Percentiles rank a stretch among this genome's conserved stretches.
phyloP scores from a whole-genome alignment of 2,329 filamentous ascomycete genomes.

The Diaporthe longicolla region DNA sequence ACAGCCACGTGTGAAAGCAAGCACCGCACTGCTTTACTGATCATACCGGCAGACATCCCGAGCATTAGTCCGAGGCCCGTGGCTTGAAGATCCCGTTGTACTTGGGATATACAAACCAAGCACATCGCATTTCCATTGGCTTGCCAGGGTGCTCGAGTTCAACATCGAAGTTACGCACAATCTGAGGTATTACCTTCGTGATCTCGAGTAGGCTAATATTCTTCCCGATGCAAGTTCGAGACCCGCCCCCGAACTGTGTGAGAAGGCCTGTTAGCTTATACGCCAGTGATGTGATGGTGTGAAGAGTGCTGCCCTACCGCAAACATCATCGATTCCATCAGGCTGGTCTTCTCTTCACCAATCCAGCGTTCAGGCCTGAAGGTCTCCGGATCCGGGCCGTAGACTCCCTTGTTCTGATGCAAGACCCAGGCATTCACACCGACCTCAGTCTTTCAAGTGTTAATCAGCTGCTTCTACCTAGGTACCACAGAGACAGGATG shows the following conservation, averaged over 20 bases:
- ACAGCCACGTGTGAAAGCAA: too few species aligned
- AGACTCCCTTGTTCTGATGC: constrained; percentile 68
- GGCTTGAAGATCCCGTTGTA: background rate
- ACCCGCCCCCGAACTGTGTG: constrained; percentile 63
- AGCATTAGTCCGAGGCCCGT: background rate
- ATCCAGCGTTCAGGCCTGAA: constrained; percentile 71
- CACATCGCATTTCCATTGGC: background rate
- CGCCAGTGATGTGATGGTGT: background rate
- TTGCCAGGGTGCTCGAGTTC: background rate
- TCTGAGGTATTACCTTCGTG: constrained; percentile 1
- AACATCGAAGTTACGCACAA: background rate
- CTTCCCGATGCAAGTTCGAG: constrained; percentile 61
- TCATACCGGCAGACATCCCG: background rate
- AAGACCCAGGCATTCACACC: constrained; percentile 73
- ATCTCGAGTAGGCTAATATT: constrained; percentile 35
- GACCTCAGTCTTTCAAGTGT: constrained; percentile 49
- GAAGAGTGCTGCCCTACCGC: background rate
- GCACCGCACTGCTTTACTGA: background rate
- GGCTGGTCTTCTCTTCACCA: constrained; percentile 40
- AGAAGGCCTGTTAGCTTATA: background rate
- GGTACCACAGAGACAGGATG: background rate
- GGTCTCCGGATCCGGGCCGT: constrained; percentile 67
- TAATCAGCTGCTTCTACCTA: background rate
- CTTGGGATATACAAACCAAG: constrained; percentile 6
- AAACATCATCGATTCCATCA: constrained; percentile 39